These are phyloP conservation scores for Penicillium roqueforti DNA, from an alignment of 495 filamentous ascomycete genomes.

Conservation along the genomic window DNA sequence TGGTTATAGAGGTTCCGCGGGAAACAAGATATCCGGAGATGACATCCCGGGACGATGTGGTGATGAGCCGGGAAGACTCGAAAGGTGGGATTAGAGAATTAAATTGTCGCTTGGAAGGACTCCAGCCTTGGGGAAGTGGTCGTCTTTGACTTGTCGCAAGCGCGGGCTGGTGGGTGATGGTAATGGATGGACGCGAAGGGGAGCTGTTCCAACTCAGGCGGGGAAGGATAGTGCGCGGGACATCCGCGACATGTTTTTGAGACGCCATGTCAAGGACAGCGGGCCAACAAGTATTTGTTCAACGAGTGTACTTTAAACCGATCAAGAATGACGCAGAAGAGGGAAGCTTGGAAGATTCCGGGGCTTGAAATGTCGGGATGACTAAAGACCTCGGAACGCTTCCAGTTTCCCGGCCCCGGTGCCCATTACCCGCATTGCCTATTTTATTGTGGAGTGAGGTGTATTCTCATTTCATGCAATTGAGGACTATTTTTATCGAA, in stretches of 20 bases:
- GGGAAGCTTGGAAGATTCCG: conserved; percentile 10
- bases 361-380: conserved; percentile 12
- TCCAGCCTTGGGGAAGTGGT: conserved; percentile 23
- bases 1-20: conserved; percentile 17
- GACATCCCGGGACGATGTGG: conserved; percentile 17
- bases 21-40: conserved; percentile 19
- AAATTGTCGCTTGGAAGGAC: conserved; percentile 22
- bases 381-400: conserved; percentile 15
- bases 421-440: conserved; percentile 1
- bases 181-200: conserved; percentile 34
- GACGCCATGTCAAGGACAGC: conserved; percentile 27
- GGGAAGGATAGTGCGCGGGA: conserved; percentile 41
- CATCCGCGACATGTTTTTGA: conserved; percentile 37
- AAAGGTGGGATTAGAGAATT: conserved; percentile 11
- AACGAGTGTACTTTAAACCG: neutral
- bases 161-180: conserved; percentile 28
- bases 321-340: neutral
- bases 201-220: conserved; percentile 44
- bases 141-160: conserved; percentile 26
- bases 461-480: conserved; percentile 1
- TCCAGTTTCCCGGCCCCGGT: conserved; percentile 8
- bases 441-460: neutral
- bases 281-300: neutral
- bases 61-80: conserved; percentile 21
- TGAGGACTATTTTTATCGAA: conserved; percentile 9